These are phyloP conservation scores for Helicocarpus griseus DNA, from an alignment of 2,329 filamentous ascomycete species.

Conservation along the genomic window DNA sequence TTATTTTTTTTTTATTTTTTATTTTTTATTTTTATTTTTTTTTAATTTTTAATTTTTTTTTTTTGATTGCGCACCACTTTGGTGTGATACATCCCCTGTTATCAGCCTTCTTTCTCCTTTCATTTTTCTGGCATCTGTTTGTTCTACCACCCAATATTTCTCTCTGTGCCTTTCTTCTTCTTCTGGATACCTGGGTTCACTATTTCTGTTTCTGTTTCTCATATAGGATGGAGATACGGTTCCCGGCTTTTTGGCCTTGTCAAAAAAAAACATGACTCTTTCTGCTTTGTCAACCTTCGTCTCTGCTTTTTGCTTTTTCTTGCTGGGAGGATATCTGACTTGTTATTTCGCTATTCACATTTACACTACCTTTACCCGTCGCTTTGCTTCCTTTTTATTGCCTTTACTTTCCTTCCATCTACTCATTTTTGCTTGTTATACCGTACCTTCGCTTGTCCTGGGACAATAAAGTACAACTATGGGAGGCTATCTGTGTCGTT, in stretches of 20 bases:
- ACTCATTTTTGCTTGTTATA: not conserved
- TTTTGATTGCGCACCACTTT: not conserved
- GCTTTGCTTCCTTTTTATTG: not conserved
- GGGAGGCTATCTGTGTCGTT: slow-evolving; percentile 1
- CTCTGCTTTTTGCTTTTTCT: not conserved
- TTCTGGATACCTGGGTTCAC: not conserved
- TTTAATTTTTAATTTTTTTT: no score
- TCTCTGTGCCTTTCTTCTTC: not conserved
- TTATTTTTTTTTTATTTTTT: no score
- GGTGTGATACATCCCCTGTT: not conserved
- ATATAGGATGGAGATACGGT: not conserved
- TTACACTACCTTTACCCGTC: no score
- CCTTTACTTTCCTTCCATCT: not conserved
- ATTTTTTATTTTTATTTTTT: no score
- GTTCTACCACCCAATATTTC: not conserved
- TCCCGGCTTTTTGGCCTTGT: no score
- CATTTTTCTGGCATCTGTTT: not conserved
- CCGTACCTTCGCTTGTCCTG: slow-evolving; percentile 2
- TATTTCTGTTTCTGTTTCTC: not conserved
- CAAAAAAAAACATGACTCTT: no score
- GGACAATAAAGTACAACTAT: not conserved
- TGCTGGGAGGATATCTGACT: no score
- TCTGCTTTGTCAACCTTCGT: not conserved
- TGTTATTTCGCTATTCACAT: no score
- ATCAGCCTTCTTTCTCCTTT: not conserved